A percentile compares a stretch with the other conserved stretches of the same genome.
Evolutionary conservation across 225 moss, liverwort and hornwort genomes (phyloP).

Genomic region (Straminergon stramineum): DNA sequence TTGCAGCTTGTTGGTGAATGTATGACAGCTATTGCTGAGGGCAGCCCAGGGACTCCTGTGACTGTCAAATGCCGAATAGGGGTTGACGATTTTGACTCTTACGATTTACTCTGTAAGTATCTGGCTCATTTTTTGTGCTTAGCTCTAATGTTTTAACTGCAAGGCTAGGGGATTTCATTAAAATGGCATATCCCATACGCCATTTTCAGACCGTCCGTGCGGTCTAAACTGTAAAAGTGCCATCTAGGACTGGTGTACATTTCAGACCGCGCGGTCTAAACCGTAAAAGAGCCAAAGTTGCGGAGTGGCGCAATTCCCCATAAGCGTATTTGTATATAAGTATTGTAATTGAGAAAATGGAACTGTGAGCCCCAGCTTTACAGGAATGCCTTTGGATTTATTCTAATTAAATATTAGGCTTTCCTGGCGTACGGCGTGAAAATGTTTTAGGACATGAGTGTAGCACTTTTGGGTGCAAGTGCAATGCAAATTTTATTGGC

Average conservation of each 20-base stretch:
- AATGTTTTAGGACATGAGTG: not conserved
- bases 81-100: slow-evolving; percentile 91
- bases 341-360: not conserved
- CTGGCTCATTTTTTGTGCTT: not conserved
- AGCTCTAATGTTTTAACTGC: not conserved
- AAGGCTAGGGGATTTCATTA: too few species aligned
- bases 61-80: slow-evolving; percentile 98
- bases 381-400: not conserved
- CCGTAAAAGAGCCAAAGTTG: too few species aligned
- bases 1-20: slow-evolving; percentile 89
- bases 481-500: not conserved
- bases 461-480: not conserved
- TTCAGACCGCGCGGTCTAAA: too few species aligned
- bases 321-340: not conserved
- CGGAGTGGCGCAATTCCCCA: too few species aligned
- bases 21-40: slow-evolving; percentile 72
- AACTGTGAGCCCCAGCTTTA: not conserved
- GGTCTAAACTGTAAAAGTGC: too few species aligned
- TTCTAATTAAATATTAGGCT: not conserved
- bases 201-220: too few species aligned
- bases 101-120: slow-evolving; percentile 73
- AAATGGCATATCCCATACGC: too few species aligned
- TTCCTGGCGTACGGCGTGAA: not conserved
- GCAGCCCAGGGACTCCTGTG: slow-evolving; percentile 70
- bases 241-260: too few species aligned